Evolutionary conservation across 768 basidiomycete genomes (phyloP).

Genomic region (Mrakia hoshinonis): DNA sequence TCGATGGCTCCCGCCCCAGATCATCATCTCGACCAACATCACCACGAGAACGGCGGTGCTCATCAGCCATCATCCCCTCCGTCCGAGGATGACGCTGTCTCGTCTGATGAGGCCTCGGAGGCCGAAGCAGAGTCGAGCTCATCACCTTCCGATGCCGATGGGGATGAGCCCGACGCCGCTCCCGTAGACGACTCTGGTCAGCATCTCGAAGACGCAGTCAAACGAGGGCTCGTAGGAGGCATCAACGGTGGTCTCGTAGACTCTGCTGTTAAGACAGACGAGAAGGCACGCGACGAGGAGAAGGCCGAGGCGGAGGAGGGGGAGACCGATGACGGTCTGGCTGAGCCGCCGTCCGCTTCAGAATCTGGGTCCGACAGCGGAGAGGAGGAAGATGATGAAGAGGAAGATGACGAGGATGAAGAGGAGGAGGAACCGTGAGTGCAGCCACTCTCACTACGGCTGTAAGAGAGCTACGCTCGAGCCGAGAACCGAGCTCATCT

Average conservation of each 20-base stretch:
- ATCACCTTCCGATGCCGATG: background rate
- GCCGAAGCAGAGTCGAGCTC: background rate
- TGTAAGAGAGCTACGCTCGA: background rate
- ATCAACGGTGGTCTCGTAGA: constrained; percentile 4
- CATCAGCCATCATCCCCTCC: background rate
- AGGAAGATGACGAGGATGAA: constrained; percentile 55
- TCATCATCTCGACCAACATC: background rate
- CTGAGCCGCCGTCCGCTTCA: constrained; percentile 30
- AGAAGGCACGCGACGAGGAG: constrained; percentile 19
- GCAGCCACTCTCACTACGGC: background rate
- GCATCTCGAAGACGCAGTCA: background rate
- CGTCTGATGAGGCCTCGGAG: background rate
- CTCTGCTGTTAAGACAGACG: constrained; percentile 4
- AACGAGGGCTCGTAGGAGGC: background rate
- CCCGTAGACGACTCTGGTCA: background rate
- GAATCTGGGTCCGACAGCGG: constrained; percentile 23
- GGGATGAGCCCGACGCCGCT: too few species aligned
- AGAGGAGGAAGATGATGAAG: constrained; percentile 46
- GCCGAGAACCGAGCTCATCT: constrained; percentile 3
- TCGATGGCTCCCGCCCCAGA: background rate
- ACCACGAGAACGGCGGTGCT: background rate
- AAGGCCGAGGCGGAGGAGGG: background rate
- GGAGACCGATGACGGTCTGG: constrained; percentile 25
- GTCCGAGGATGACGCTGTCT: background rate
- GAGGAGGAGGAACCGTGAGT: constrained; percentile 75